phyloP scores from a whole-genome alignment of 371 early-diverging fungal genomes.

The Rozella allomycis region DNA sequence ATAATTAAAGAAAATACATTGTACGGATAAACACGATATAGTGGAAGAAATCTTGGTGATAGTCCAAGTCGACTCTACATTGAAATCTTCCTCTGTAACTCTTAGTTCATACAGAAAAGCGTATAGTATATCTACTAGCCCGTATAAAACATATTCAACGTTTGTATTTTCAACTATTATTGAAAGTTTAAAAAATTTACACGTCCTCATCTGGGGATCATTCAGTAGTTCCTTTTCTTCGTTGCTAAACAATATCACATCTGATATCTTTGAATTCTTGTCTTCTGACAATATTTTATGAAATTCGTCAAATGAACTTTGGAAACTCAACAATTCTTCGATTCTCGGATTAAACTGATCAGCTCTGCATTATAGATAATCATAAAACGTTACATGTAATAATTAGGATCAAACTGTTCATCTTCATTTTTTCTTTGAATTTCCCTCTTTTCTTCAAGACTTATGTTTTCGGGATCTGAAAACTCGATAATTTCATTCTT shows the following conservation, averaged over 20 bases:
- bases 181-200: background rate
- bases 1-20: background rate
- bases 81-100: constrained; percentile 56
- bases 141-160: constrained; percentile 45
- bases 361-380: background rate
- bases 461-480: constrained; percentile 42
- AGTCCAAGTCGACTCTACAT: constrained; percentile 75
- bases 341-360: constrained; percentile 16
- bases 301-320: no score
- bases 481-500: constrained; percentile 62
- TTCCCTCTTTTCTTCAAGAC: constrained; percentile 32
- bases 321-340: no score
- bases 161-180: constrained; percentile 31
- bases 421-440: constrained; percentile 45
- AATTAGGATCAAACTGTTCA: constrained; percentile 62
- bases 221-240: no score
- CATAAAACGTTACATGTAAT: constrained; percentile 42
- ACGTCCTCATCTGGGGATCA: no score
- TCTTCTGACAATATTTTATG: no score
- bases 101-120: constrained; percentile 74
- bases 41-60: constrained; percentile 61
- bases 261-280: no score
- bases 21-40: constrained; percentile 52
- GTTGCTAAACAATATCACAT: no score
- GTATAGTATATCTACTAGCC: constrained; percentile 70